Percentiles rank a stretch among this genome's conserved stretches.
Evolutionary conservation across 257 asterid species (phyloP).

Genomic region (Ballota nigra): DNA sequence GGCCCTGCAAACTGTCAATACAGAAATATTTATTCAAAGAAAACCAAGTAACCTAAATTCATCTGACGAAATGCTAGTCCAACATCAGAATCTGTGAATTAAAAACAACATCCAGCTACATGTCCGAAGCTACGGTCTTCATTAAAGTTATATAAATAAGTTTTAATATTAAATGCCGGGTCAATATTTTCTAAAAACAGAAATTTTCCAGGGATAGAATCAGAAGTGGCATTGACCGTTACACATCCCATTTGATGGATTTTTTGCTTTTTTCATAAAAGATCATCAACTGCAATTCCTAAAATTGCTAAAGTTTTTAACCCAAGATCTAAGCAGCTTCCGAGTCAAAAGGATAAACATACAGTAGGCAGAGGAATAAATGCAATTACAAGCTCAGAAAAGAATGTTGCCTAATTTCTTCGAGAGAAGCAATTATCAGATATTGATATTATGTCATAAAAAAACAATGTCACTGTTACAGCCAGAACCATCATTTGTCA

Average conservation of each 20-base stretch:
- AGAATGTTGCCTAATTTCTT: not conserved
- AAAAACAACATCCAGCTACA: not conserved
- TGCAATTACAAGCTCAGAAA: not conserved
- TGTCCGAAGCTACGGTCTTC: not conserved
- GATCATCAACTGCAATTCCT: not conserved
- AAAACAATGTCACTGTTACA: not conserved
- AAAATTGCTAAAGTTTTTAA: not conserved
- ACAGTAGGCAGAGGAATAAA: not conserved
- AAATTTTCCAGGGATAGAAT: not conserved
- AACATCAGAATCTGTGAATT: not conserved
- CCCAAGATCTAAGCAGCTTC: not conserved
- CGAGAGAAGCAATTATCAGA: not conserved
- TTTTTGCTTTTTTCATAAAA: not conserved
- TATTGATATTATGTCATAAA: not conserved
- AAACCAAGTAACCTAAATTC: not conserved
- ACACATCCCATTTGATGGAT: not conserved
- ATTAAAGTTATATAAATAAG: not conserved
- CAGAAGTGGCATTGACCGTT: not conserved
- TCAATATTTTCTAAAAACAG: not conserved
- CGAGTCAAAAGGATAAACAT: not conserved
- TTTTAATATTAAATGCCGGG: not conserved
- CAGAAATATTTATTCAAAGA: constrained; percentile 12
- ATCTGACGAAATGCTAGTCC: not conserved
- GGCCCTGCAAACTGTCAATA: constrained; percentile 56
- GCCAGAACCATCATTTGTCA: not conserved